Conservation (phyloP, 2,329 filamentous ascomycete species). For the Trichoderma harzianum region DNA sequence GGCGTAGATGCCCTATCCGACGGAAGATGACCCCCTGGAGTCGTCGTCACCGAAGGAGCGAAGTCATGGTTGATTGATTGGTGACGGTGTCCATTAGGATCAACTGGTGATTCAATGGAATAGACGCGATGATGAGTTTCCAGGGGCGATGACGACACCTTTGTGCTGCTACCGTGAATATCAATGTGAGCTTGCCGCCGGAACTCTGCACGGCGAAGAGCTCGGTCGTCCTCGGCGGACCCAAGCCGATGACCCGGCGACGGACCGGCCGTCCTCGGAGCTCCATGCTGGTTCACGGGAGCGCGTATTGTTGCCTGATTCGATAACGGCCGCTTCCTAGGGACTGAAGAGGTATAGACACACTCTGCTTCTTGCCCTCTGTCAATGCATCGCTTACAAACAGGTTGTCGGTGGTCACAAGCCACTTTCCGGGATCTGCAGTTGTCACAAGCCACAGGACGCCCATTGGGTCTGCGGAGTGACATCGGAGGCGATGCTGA, state of each 20-base stretch:
- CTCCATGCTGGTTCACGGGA: not conserved
- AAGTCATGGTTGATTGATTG: not conserved
- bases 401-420: conserved; percentile 38
- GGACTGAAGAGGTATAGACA: conserved; percentile 28
- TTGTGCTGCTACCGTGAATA: not conserved
- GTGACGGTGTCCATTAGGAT: not conserved
- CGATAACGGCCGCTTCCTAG: not conserved
- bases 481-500: not conserved
- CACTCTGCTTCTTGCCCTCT: conserved; percentile 32
- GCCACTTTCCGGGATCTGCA: conserved; percentile 40
- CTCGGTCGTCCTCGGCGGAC: conserved; percentile 1
- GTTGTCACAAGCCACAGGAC: conserved; percentile 29
- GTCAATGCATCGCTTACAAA: conserved; percentile 37
- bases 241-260: not conserved
- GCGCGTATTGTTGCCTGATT: not conserved
- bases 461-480: conserved; percentile 28
- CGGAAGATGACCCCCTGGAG: not conserved
- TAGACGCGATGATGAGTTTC: not conserved
- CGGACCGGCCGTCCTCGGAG: conserved; percentile 9
- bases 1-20: conserved; percentile 7
- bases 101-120: not conserved
- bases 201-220: conserved; percentile 3
- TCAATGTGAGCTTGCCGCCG: not conserved
- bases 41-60: conserved; percentile 1
- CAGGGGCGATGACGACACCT: not conserved